phyloP scores from a whole-genome alignment of 2,329 filamentous ascomycete genomes.

The Aspergillus eucalypticola region DNA sequence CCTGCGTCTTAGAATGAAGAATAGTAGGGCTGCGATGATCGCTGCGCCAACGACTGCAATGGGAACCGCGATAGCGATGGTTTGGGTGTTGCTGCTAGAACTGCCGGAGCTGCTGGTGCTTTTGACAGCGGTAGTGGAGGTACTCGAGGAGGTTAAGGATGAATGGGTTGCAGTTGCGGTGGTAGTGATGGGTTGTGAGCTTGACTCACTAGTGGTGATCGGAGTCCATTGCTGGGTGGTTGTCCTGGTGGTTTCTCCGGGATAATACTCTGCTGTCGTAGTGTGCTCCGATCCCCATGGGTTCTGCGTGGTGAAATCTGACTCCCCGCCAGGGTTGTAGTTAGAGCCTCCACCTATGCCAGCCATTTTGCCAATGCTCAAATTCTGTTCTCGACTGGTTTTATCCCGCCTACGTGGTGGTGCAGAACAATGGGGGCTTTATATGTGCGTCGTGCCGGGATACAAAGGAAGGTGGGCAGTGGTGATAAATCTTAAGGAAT shows the following conservation, averaged over 20 bases:
- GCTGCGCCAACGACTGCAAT: conserved; percentile 31
- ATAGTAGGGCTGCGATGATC: conserved; percentile 25
- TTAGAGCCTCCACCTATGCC: not conserved
- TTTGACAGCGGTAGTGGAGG: not conserved
- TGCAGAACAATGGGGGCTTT: not conserved
- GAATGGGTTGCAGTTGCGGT: not conserved
- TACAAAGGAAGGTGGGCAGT: not conserved
- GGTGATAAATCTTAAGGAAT: not conserved
- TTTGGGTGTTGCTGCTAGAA: not conserved
- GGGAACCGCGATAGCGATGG: conserved; percentile 37
- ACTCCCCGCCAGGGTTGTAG: not conserved
- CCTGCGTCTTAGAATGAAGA: conserved; percentile 28
- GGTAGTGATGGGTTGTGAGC: not conserved
- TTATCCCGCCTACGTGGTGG: not conserved
- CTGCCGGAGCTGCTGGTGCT: not conserved
- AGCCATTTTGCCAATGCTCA: not conserved
- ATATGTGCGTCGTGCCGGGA: not conserved
- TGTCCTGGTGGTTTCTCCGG: not conserved
- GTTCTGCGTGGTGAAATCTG: not conserved
- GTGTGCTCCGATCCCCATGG: not conserved
- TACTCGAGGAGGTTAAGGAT: not conserved
- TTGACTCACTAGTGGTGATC: not conserved
- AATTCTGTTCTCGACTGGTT: not conserved
- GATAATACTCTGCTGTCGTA: not conserved
- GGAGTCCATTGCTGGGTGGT: not conserved